Evolutionary conservation across 1,139 yeast genomes (phyloP), one percentile per base, ranked within the genome.

Genomic region (Meyerozyma carpophila): DNA sequence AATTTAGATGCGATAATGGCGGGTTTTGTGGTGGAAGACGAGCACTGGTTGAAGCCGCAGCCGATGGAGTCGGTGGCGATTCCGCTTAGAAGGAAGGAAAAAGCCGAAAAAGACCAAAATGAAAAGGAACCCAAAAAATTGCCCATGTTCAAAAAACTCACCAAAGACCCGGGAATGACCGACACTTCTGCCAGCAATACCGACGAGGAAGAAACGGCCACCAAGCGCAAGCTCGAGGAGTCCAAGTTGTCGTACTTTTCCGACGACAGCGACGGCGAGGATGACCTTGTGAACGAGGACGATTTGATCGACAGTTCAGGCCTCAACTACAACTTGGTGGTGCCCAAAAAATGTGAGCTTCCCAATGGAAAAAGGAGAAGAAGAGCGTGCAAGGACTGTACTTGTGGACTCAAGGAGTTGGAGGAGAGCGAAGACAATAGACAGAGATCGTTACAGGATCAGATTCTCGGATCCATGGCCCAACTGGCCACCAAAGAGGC

Each of bases 361-460:
- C 70, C 76, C 27, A 67, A 63, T 37, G 91, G 93, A 14, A 78
- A 81, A 45, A 79, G 76, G 59, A 76, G 91, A 65, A 81, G 86
- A 68, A 84, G 77, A 64, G 95, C 98, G 0, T 94, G 99, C 70
- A 93, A 90, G 66, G 97, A 93, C 65, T 94, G 98, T 64, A 85
- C 98, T 0, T 94, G 99, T 71, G 98, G 98, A 7, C 75, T 93
- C 51, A 89, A 84, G 54, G 98, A 93, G 62, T 65, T 77, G 46
- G 90, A 84, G 62, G 90, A 81, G 48, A 59, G 57, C 40, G 82
- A 76, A 52, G 78, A 76, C 49, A 53, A 57, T 54, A 72, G 66
- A 55, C 82, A 79, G 54, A 69, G 75, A 54, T 52, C 63, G 25
- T 54, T 75, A 36, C 83, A 77, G 55, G 67, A 66, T 47, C 53